Conservation (phyloP, 306 rosid species). For the Gillenia trifoliata region DNA sequence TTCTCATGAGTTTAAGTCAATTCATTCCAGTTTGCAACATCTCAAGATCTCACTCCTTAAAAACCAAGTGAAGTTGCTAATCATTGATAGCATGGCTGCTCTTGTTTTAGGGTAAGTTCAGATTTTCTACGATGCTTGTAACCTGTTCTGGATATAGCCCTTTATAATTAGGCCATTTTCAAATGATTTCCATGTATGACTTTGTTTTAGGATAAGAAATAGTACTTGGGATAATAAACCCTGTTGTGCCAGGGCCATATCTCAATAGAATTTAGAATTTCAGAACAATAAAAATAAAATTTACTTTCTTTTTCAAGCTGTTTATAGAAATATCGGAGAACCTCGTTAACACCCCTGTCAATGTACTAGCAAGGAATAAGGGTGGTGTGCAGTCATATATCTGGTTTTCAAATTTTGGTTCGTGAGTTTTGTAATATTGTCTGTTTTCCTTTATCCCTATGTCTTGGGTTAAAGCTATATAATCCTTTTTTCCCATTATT, state of each 20-base stretch:
- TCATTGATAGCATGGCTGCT: constrained; percentile 94
- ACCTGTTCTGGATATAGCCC: background rate
- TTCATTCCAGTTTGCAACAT: constrained; percentile 62
- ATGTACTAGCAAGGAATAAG: background rate
- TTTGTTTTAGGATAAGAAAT: background rate
- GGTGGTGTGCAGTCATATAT: background rate
- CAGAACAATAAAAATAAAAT: background rate
- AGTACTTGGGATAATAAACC: background rate
- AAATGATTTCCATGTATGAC: background rate
- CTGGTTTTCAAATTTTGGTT: background rate
- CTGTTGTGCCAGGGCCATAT: background rate
- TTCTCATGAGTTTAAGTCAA: constrained; percentile 2
- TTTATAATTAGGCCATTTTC: background rate
- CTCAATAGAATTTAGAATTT: background rate
- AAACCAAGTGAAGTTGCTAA: constrained; percentile 74
- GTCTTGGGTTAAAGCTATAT: constrained; percentile 4
- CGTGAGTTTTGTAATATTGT: background rate
- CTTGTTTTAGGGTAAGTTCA: constrained; percentile 65
- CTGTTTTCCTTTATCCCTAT: constrained; percentile 1
- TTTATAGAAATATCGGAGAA: background rate
- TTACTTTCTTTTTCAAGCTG: background rate
- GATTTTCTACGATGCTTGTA: constrained; percentile 5
- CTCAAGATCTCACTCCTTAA: constrained; percentile 69
- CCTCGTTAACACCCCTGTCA: background rate
- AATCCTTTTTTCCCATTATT: background rate